Base-by-base conservation (phyloP, 1,139 yeast genomes). In the Wickerhamiella pararugosa region DNA sequence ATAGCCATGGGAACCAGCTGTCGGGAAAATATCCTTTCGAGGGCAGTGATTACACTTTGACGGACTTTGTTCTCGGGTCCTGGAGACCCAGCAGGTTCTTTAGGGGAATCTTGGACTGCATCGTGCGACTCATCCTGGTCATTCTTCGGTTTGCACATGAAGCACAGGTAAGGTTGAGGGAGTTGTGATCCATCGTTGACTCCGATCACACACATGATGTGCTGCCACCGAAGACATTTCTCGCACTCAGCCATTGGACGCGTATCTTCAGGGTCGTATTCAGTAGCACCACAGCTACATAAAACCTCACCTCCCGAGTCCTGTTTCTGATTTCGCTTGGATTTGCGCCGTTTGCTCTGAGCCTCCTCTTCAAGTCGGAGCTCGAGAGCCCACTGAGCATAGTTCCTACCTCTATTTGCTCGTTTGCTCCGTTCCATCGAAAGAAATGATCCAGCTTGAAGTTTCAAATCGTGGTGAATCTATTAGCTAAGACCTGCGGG, bases 141-240 rank as follows among this genome's bases (percentile, higher is more conserved):
- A 25, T 15, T 29, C 21, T 8, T 6, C 6, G 25, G 15, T 26
- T 6, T n/a, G 55, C 83, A 76, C 29, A 61, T 57, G 45, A 65
- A 66, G 57, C 82, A 76, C 27, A 52, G 49, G 53, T 76, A 76
- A 29, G 58, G 56, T 7, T 68, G 67, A 1, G 78, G 76, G 2
- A 68, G 54, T 29, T 56, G 59, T 5, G 57, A 55, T 39, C 59
- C 62, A 43, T 60, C 62, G 21, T 59, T 57, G 52, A 69, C 60
- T 38, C 69, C 76, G 37, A 81, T 71, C 71, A 81, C 71, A 59
- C 95, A 84, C 43, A 61, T 65, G 31, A 77, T 73, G 57, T 84
- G 95, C 56, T 84, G 95, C 95, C 95, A 84, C 8, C 84, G 75
- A 43, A 69, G 61, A 57, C 95, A 84, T 25, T 62, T 55, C 43